phyloP scores from a whole-genome alignment of 2,329 filamentous ascomycete species.

The Aspergillus piperis region DNA sequence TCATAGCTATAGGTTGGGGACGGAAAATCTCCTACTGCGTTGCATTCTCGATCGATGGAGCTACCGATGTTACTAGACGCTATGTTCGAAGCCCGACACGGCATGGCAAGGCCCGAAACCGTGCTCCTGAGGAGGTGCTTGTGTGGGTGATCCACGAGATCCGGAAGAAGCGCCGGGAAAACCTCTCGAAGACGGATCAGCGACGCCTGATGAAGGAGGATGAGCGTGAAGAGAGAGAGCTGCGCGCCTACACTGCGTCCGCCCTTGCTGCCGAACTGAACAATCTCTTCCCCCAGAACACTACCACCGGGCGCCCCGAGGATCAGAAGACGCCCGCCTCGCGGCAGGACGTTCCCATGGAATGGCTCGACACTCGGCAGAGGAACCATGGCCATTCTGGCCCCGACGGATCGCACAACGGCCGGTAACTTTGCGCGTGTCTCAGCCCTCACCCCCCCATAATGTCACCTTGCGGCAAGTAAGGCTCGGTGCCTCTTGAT shows the following conservation, averaged over 20 bases:
- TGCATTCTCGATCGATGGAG: constrained; percentile 88
- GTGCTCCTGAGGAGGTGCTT: constrained; percentile 84
- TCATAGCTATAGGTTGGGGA: constrained; percentile 67
- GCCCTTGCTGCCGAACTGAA: constrained; percentile 49
- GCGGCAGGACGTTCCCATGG: constrained; percentile 35
- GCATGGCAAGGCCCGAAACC: constrained; percentile 70
- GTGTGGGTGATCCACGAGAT: constrained; percentile 93
- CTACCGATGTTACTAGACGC: constrained; percentile 66
- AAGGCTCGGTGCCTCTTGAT: not conserved
- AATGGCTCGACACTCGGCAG: constrained; percentile 35
- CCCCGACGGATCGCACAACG: constrained; percentile 36
- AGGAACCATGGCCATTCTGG: constrained; percentile 34
- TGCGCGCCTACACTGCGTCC: constrained; percentile 48
- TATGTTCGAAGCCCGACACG: constrained; percentile 58
- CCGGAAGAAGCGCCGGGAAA: constrained; percentile 75
- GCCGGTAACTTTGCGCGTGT: constrained; percentile 27
- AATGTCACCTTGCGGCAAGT: not conserved
- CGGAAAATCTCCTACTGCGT: constrained; percentile 98
- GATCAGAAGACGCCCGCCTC: constrained; percentile 46
- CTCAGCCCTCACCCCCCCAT: not conserved
- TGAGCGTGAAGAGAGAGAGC: constrained; percentile 51
- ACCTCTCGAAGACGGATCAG: constrained; percentile 76
- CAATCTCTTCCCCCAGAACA: constrained; percentile 40
- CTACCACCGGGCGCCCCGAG: constrained; percentile 31
- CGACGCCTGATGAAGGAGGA: constrained; percentile 50